Evolutionary conservation across 306 rosid genomes (phyloP).

Genomic region (Trifolium subterraneum): DNA sequence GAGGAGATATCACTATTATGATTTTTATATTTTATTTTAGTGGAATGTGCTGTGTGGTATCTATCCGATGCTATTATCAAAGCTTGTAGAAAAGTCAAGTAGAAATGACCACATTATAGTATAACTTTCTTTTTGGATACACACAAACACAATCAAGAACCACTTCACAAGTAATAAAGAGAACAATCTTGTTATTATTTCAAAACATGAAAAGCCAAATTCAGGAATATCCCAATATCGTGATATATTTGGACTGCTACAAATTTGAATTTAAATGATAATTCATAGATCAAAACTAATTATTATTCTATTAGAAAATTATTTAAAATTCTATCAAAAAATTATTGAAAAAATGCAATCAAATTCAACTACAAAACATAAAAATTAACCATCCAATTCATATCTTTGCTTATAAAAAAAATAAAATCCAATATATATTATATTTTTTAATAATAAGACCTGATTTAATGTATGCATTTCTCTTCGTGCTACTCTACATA

Average conservation of each 20-base stretch:
- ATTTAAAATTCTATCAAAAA: too few relatives aligned
- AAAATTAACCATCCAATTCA: too few relatives aligned
- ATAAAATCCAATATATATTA: too few relatives aligned
- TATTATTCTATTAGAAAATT: too few relatives aligned
- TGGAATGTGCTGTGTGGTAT: conserved; percentile 40
- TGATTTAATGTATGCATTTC: too few relatives aligned
- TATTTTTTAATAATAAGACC: too few relatives aligned
- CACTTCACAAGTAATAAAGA: background rate
- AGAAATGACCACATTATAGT: conserved; percentile 14
- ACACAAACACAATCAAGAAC: background rate
- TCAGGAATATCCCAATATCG: background rate
- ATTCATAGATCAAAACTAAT: too few relatives aligned
- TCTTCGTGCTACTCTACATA: too few relatives aligned
- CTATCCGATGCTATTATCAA: background rate
- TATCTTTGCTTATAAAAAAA: too few relatives aligned
- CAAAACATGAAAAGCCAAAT: background rate
- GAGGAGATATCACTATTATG: conserved; percentile 28
- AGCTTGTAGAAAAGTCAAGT: conserved; percentile 37
- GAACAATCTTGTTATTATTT: background rate
- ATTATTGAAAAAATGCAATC: too few relatives aligned
- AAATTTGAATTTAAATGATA: too few relatives aligned
- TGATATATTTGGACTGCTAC: background rate
- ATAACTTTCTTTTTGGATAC: background rate
- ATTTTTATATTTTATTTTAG: conserved; percentile 12
- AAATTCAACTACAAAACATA: too few relatives aligned